Evolutionary conservation across 306 rosid genomes (phyloP).

Genomic region (Hylodesmum podocarpum): DNA sequence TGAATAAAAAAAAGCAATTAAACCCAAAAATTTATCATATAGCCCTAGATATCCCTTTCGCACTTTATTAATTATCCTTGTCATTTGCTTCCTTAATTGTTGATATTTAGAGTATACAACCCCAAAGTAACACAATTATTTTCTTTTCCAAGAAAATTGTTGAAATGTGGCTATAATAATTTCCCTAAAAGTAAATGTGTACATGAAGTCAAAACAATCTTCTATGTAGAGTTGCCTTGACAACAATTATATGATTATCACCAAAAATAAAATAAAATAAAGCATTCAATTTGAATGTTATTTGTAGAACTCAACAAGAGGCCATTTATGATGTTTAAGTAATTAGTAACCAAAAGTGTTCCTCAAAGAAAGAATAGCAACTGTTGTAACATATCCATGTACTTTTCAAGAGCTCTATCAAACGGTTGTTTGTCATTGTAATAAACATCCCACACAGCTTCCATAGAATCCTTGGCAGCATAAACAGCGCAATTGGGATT

Average conservation of each 20-base stretch:
- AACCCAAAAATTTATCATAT: too few species aligned
- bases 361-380: constrained; percentile 22
- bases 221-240: not conserved
- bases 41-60: too few species aligned
- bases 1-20: too few species aligned
- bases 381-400: not conserved
- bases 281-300: not conserved
- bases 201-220: not conserved
- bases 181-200: not conserved
- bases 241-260: not conserved
- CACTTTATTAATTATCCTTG: too few species aligned
- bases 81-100: too few species aligned
- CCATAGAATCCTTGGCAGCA: constrained; percentile 81
- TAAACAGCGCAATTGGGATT: constrained; percentile 61
- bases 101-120: too few species aligned
- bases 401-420: constrained; percentile 65
- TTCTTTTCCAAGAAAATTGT: too few species aligned
- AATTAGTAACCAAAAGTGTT: not conserved
- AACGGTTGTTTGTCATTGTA: constrained; percentile 81
- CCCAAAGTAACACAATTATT: too few species aligned
- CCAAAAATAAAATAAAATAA: not conserved
- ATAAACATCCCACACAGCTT: constrained; percentile 86
- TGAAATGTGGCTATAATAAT: not conserved
- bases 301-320: not conserved
- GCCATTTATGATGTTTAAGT: not conserved